These are phyloP conservation scores for Cinchona pubescens DNA, from an alignment of 257 asterid species.

Conservation along the genomic window DNA sequence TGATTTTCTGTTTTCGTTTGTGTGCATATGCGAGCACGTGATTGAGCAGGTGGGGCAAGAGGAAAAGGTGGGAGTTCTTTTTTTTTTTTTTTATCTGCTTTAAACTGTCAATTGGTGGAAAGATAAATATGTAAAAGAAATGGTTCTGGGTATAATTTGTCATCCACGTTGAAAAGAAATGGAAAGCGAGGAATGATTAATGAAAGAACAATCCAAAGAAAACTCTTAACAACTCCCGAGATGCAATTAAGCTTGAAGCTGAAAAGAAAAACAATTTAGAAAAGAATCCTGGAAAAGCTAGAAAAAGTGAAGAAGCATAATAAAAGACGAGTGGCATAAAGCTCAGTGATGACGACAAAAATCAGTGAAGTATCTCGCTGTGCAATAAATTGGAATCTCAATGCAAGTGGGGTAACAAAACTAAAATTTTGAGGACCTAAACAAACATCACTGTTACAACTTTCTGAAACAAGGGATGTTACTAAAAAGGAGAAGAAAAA, in stretches of 20 bases:
- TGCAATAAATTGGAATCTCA: neutral
- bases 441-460: slow-evolving; percentile 1
- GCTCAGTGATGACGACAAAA: neutral
- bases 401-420: neutral
- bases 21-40: neutral
- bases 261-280: too few species aligned
- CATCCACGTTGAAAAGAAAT: neutral
- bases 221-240: neutral
- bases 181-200: neutral
- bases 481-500: neutral
- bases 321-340: neutral
- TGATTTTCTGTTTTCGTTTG: too few species aligned
- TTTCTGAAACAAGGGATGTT: neutral
- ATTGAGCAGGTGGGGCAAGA: neutral
- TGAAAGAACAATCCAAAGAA: neutral
- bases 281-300: neutral
- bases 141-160: neutral
- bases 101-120: neutral
- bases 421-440: neutral
- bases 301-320: slow-evolving; percentile 6
- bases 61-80: too few species aligned
- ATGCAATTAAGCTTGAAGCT: neutral
- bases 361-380: neutral
- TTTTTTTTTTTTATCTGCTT: too few species aligned
- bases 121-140: neutral